Evolutionary conservation across 805 yeast species (phyloP).

Genomic region (Metschnikowia proteae): DNA sequence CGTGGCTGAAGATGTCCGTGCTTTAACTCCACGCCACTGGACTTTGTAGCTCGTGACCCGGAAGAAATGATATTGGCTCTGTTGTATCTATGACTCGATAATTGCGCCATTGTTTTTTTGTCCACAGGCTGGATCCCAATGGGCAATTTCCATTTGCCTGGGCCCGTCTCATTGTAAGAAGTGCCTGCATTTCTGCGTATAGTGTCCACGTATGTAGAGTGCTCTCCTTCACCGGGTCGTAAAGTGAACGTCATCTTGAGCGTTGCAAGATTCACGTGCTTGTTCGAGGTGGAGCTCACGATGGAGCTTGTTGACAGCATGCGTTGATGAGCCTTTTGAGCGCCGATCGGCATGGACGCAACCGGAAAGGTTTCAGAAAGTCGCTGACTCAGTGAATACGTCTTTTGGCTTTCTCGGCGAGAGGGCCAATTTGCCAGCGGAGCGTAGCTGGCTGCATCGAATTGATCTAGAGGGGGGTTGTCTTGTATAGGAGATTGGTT

Average conservation of each 20-base stretch:
- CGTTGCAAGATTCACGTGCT: conserved; percentile 36
- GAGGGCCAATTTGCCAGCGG: background rate
- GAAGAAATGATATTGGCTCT: conserved; percentile 4
- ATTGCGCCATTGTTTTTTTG: conserved; percentile 20
- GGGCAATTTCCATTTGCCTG: conserved; percentile 49
- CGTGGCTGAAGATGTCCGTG: conserved; percentile 63
- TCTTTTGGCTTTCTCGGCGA: conserved; percentile 2
- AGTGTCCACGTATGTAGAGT: conserved; percentile 46
- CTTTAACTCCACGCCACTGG: conserved; percentile 52
- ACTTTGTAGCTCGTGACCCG: conserved; percentile 22
- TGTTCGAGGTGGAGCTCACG: conserved; percentile 28
- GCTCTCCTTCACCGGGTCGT: conserved; percentile 48
- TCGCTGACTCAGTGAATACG: background rate
- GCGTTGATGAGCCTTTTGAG: conserved; percentile 9
- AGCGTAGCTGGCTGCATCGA: background rate
- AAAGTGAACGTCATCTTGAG: conserved; percentile 34
- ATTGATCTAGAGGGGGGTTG: background rate
- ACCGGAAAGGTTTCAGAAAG: background rate
- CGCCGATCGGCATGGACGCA: background rate
- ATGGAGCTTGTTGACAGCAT: conserved; percentile 34
- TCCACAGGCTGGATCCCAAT: conserved; percentile 52
- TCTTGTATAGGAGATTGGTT: background rate
- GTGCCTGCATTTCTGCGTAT: conserved; percentile 45
- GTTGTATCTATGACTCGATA: conserved; percentile 20
- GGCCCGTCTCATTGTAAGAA: conserved; percentile 45